Evolutionary conservation across 805 yeast species (phyloP), one percentile per base, ranked within the genome.

Genomic region (Kodamaea sagamina): DNA sequence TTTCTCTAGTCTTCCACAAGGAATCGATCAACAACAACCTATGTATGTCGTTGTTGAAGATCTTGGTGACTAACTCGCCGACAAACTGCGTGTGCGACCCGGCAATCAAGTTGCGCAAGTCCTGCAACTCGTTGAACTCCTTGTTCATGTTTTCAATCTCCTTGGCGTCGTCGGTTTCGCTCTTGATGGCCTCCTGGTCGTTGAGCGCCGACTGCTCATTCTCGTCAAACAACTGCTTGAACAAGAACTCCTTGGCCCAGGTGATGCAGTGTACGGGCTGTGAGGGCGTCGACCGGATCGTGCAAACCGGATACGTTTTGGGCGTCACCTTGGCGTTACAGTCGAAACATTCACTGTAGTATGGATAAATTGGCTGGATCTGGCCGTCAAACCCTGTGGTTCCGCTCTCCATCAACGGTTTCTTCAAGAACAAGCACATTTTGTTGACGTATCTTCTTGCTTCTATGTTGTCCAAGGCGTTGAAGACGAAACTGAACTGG

Each of bases 301-400:
- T 93, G 62, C 99, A 93, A 1, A 93, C 97, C 0, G 99, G 97
- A 61, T 81, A 93, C 0, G 93, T 77, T 57, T 86, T 89, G 4
- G 97, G 96, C 0, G 95, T 82, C 27, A 82, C 93, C 56, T 92
- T 89, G 4, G 84, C 79, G 18, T 82, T 79, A 63, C 99, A 93
- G 48, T 89, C 97, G 63, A 89, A 95, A 64, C 99, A 93, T 66
- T 93, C 99, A 2, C 95, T 81, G 37, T 67, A 53, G 40, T 83
- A 81, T 1, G 96, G 95, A 48, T 79, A 74, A 44, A 93, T 92
- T 2, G 97, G 97, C 58, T 89, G 96, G 25, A 87, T 86, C 61
- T 93, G 97, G 16, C 99, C 99, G 49, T 82, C 83, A 50, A 84
- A 86, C 1, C 99, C 99, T 0, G 97, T 86, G 0, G 98, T 90